phyloP scores from a whole-genome alignment of 2,329 filamentous ascomycete species.

The Ceratocystis lukuohia region DNA sequence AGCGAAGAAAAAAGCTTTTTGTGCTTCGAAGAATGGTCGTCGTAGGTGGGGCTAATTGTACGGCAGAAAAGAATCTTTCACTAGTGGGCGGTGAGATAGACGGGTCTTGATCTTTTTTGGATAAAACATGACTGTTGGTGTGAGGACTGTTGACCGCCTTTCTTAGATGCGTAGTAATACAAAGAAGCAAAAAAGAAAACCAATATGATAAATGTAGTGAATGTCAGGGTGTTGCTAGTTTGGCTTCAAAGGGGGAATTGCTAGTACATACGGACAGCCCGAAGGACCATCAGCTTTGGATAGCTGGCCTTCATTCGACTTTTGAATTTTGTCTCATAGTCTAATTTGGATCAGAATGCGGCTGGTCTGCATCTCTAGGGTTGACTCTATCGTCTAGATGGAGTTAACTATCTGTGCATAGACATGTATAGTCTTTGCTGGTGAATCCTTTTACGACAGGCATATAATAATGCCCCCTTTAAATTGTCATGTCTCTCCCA shows the following conservation, averaged over 20 bases:
- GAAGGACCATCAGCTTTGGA: no score
- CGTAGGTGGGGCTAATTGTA: neutral
- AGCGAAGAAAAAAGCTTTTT: conserved; percentile 13
- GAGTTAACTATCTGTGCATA: no score
- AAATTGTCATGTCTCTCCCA: neutral
- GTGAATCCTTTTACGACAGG: no score
- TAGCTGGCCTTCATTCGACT: no score
- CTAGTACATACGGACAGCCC: neutral
- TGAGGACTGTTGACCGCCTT: neutral
- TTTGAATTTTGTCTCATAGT: no score
- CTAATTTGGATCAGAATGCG: no score
- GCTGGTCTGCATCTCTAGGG: no score
- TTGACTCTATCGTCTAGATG: no score
- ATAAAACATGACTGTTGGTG: neutral
- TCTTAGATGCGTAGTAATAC: no score
- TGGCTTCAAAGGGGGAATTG: neutral
- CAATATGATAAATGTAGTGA: neutral
- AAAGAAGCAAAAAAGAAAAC: no score
- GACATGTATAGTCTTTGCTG: no score
- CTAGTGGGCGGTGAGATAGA: neutral
- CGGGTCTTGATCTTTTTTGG: neutral
- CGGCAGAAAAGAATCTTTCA: conserved; percentile 9
- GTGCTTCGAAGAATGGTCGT: conserved; percentile 9
- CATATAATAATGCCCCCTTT: no score
- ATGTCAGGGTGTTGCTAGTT: neutral